Base-by-base conservation (phyloP, 192 early-diverging fungal species). In the Piromyces finnis region DNA sequence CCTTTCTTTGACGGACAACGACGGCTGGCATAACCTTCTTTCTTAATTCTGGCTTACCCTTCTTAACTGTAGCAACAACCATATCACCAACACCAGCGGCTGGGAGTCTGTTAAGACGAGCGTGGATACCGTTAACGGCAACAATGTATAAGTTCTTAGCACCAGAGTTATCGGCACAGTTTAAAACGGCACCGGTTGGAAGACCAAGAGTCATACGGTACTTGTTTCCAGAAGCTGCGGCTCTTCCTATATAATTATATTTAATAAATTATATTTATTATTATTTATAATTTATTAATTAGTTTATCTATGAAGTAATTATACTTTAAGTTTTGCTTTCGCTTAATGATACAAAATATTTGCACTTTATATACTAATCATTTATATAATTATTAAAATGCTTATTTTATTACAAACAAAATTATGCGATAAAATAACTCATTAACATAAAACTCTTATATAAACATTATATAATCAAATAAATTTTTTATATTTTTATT, bases 71-170 rank as follows among this genome's bases (percentile, higher is more conserved):
- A 84, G 97, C 96, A 82, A 98, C 89, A 81, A 99, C 92, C 95
- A 99, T 98, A 91, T 99, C 98, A 88, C 98, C 98, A 83, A 94
- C 94, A 90, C 95, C 95, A 88, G 94, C 96, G 83, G 96, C 94
- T 77, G 98, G 98, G 81, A 99, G 92, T 87, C 96, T 91, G 93
- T 96, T 97, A 37, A 99, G 90, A 86, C 96, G 93, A 83, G 93
- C 95, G 88, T 95, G 92, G 85, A 98, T 94, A 81, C 95, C 94
- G 84, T 91, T 91, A 86, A 99, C 98, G 84, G 96, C 92, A 85
- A 99, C 97, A 84, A 99, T 92, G 93, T 98, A 97, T 83, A 99
- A 91, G 94, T 99, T 99, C 94, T 99, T 99, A 86, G 98, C 98
- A 78, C 98, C 98, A 88, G 96, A 98, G 95, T 99, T 99, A 88